Conservation (phyloP, 1,284 basidiomycete species). For the Malassezia nana region DNA sequence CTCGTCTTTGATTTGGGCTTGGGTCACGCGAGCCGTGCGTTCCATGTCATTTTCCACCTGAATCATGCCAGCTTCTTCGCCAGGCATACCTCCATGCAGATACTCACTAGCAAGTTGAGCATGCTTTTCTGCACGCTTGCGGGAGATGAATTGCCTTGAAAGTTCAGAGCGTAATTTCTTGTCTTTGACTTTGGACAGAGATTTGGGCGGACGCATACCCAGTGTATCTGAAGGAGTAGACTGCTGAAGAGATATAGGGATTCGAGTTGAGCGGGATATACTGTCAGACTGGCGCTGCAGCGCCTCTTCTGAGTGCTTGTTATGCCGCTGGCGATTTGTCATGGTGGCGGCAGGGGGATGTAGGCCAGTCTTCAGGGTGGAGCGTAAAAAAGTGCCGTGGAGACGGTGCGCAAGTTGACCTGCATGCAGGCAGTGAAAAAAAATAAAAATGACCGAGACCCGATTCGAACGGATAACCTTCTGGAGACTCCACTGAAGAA, state of each 20-base stretch:
- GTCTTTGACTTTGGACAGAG: constrained; percentile 32
- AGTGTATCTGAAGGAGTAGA: constrained; percentile 24
- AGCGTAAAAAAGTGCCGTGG: neutral
- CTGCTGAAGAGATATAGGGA: constrained; percentile 36
- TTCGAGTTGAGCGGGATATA: constrained; percentile 33
- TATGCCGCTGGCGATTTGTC: neutral
- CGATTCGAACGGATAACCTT: constrained; percentile 25
- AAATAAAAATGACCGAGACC: constrained; percentile 19
- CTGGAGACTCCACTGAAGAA: constrained; percentile 19
- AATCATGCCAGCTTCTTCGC: constrained; percentile 59
- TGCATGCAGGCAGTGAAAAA: neutral
- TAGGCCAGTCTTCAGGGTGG: neutral
- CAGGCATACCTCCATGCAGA: constrained; percentile 32
- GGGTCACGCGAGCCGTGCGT: constrained; percentile 74
- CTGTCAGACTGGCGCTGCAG: constrained; percentile 32
- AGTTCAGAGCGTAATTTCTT: constrained; percentile 45
- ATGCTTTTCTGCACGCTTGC: constrained; percentile 35
- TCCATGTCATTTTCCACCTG: constrained; percentile 69
- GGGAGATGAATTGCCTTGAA: constrained; percentile 30
- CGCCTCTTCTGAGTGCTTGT: constrained; percentile 27
- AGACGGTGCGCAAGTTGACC: neutral
- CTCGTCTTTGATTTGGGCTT: constrained; percentile 63
- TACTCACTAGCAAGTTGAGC: constrained; percentile 40
- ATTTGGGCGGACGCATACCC: constrained; percentile 35
- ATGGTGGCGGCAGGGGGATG: neutral